phyloP scores from a whole-genome alignment of 2,329 filamentous ascomycete species.

The Didymella exigua region DNA sequence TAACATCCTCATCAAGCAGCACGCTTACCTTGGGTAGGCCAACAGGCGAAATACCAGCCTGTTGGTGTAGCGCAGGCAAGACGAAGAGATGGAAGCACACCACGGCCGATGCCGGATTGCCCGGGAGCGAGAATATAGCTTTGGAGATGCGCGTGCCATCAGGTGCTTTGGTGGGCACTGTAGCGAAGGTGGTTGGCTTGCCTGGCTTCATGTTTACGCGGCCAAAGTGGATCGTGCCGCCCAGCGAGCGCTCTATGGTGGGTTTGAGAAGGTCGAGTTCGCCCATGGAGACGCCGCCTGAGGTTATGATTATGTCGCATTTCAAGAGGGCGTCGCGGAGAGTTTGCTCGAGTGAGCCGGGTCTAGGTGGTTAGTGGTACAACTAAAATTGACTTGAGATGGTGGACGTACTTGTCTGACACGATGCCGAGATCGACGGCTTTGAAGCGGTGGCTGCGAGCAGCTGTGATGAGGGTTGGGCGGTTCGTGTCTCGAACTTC shows the following conservation, averaged over 20 bases:
- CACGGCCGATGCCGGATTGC: constrained; percentile 90
- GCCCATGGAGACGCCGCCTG: constrained; percentile 95
- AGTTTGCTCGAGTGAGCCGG: constrained; percentile 74
- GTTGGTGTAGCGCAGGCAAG: constrained; percentile 79
- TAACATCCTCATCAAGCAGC: constrained; percentile 72
- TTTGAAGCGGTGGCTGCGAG: constrained; percentile 74
- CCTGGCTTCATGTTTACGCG: constrained; percentile 97
- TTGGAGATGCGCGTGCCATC: constrained; percentile 62
- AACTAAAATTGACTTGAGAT: background rate
- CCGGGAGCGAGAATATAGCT: constrained; percentile 86
- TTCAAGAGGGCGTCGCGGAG: constrained; percentile 75
- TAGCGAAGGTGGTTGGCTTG: constrained; percentile 97
- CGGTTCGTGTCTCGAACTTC: constrained; percentile 95
- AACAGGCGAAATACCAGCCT: constrained; percentile 69
- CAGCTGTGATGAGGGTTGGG: constrained; percentile 81
- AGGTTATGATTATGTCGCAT: constrained; percentile 86
- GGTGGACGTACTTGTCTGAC: constrained; percentile 62
- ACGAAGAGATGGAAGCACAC: constrained; percentile 96
- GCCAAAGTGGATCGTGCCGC: constrained; percentile 94
- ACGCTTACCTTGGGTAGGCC: constrained; percentile 78
- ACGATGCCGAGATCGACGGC: constrained; percentile 87
- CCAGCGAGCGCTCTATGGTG: constrained; percentile 86
- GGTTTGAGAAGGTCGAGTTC: constrained; percentile 96
- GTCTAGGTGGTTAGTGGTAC: constrained; percentile 50
- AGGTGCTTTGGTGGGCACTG: constrained; percentile 67